Percentiles rank a stretch among this genome's conserved stretches.
phyloP scores from a whole-genome alignment of 257 asterid species.

The Galeopsis tetrahit region DNA sequence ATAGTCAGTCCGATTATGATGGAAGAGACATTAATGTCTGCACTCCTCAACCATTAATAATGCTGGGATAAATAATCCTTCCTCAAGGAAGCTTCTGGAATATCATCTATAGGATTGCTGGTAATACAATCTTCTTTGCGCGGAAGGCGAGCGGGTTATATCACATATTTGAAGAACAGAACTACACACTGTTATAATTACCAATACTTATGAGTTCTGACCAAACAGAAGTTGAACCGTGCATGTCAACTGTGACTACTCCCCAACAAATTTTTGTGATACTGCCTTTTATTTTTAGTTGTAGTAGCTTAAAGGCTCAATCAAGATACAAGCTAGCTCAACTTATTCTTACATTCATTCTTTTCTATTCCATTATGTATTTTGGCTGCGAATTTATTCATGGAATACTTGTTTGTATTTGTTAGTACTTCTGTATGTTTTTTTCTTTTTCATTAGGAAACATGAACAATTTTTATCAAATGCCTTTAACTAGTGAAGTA shows the following conservation, averaged over 20 bases:
- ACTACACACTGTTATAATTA: not conserved
- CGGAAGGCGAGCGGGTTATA: not conserved
- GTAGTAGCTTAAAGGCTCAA: not conserved
- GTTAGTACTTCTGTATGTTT: not conserved
- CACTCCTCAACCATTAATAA: too few species aligned
- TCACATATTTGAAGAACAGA: not conserved
- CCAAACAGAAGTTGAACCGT: conserved; percentile 3
- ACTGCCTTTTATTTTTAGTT: conserved; percentile 9
- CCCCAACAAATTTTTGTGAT: not conserved
- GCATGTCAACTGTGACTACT: not conserved
- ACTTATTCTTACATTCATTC: conserved; percentile 22
- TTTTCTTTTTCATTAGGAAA: conserved; percentile 12
- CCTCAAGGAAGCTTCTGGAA: too few species aligned
- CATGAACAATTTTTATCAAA: not conserved
- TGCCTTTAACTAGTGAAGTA: conserved; percentile 18
- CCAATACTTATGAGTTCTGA: not conserved
- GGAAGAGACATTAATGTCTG: too few species aligned
- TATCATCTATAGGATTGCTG: not conserved
- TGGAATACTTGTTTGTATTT: not conserved
- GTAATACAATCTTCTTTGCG: not conserved
- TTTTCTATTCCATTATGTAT: not conserved
- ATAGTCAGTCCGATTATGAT: not conserved
- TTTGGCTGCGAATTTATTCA: conserved; percentile 12
- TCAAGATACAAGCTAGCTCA: conserved; percentile 11
- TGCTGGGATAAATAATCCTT: too few species aligned